Conservation (phyloP, 2,329 filamentous ascomycete species). For the Dactylellina cionopaga region DNA sequence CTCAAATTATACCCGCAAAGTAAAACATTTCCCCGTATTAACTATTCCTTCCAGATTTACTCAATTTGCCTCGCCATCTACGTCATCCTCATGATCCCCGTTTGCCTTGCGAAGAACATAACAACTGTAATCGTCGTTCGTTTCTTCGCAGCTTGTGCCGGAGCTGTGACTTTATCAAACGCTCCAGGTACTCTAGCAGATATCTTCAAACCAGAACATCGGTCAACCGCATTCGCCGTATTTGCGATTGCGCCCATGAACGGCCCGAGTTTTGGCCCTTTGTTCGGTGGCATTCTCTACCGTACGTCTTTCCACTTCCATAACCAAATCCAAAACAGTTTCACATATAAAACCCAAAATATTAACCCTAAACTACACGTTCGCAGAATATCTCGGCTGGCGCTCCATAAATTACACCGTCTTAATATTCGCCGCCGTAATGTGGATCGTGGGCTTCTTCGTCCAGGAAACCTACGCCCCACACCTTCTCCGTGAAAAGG, state of each 20-base stretch:
- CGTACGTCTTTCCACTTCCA: constrained; percentile 58
- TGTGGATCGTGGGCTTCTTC: constrained; percentile 69
- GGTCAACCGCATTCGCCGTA: constrained; percentile 82
- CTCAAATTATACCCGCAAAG: neutral
- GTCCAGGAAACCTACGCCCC: constrained; percentile 82
- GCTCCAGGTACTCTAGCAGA: constrained; percentile 84
- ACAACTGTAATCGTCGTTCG: constrained; percentile 75
- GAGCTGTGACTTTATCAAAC: constrained; percentile 83
- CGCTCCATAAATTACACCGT: constrained; percentile 86
- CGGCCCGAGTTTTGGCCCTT: constrained; percentile 71
- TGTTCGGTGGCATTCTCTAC: constrained; percentile 82
- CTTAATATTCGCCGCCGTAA: constrained; percentile 74
- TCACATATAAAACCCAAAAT: neutral
- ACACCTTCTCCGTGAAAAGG: constrained; percentile 73
- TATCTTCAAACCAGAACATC: constrained; percentile 80
- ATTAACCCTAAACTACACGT: neutral
- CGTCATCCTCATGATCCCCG: constrained; percentile 75
- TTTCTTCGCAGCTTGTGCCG: constrained; percentile 79
- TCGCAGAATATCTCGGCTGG: constrained; percentile 78
- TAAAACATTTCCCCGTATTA: neutral
- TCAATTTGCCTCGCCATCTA: constrained; percentile 73
- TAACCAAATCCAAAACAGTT: constrained; percentile 44
- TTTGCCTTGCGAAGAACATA: constrained; percentile 74
- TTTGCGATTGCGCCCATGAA: constrained; percentile 88
- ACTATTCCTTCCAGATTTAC: constrained; percentile 70